phyloP scores from a whole-genome alignment of 305 asterid genomes.

The Caryopteris hybrid region DNA sequence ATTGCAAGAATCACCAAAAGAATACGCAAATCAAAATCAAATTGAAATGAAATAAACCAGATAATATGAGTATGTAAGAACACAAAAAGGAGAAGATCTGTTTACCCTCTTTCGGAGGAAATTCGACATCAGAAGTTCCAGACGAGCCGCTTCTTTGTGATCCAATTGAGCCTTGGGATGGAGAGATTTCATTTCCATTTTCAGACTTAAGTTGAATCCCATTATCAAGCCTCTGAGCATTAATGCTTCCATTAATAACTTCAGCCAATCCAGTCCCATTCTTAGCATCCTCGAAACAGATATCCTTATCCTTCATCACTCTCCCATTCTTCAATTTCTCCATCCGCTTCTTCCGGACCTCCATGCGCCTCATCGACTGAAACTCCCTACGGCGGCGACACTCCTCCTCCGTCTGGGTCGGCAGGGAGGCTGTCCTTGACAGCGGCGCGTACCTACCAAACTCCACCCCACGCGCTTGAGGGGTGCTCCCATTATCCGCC shows the following conservation, averaged over 20 bases:
- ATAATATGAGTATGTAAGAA: background rate
- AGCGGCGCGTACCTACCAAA: slow-evolving; percentile 35
- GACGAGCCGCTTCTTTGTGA: slow-evolving; percentile 58
- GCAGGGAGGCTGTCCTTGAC: slow-evolving; percentile 59
- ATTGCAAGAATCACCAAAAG: background rate
- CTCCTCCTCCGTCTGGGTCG: slow-evolving; percentile 52
- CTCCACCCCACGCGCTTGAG: slow-evolving; percentile 22
- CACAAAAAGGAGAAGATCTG: background rate
- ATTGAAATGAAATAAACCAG: background rate
- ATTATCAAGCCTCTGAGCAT: slow-evolving; percentile 12
- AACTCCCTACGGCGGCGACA: slow-evolving; percentile 64
- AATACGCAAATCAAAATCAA: background rate
- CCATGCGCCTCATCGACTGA: slow-evolving; percentile 58
- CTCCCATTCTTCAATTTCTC: slow-evolving; percentile 52
- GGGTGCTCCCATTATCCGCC: background rate
- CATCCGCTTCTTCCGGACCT: slow-evolving; percentile 62
- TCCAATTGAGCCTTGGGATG: slow-evolving; percentile 46
- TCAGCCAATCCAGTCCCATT: slow-evolving; percentile 8
- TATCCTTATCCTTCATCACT: slow-evolving; percentile 38
- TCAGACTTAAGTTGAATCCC: slow-evolving; percentile 10
- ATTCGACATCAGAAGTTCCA: slow-evolving; percentile 43
- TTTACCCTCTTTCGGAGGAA: slow-evolving; percentile 47
- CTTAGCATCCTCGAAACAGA: slow-evolving; percentile 18
- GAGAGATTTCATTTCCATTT: slow-evolving; percentile 22
- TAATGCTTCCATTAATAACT: slow-evolving; percentile 3